Percentiles rank a stretch among this genome's conserved stretches.
Conservation (phyloP, 805 yeast species). For the Komagataella pastoris region DNA sequence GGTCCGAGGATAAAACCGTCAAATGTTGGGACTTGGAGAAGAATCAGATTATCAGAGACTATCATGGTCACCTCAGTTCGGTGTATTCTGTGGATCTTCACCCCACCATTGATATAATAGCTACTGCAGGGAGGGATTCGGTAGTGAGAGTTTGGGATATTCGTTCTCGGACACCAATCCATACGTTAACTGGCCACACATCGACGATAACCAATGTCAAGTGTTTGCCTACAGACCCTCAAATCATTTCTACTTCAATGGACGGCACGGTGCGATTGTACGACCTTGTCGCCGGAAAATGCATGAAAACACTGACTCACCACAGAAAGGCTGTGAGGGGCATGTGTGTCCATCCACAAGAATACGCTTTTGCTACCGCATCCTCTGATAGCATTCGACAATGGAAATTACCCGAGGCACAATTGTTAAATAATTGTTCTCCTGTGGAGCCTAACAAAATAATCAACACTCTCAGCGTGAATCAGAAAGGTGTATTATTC, state of each 20-base stretch:
- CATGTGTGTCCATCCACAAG: conserved; percentile 53
- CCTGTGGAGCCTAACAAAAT: conserved; percentile 22
- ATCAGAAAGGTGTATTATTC: conserved; percentile 46
- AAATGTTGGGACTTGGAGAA: conserved; percentile 94
- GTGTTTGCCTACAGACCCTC: conserved; percentile 70
- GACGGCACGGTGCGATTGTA: conserved; percentile 82
- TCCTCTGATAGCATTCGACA: conserved; percentile 74
- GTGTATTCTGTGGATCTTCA: conserved; percentile 76
- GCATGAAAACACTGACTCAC: conserved; percentile 63
- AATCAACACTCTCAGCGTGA: conserved; percentile 58
- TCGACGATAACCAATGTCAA: conserved; percentile 58
- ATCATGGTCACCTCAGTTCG: conserved; percentile 90
- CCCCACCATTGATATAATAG: conserved; percentile 73
- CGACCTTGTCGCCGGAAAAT: conserved; percentile 76
- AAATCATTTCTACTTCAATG: conserved; percentile 68
- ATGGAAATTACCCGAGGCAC: conserved; percentile 75
- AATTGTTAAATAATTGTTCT: conserved; percentile 43
- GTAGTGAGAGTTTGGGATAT: conserved; percentile 91
- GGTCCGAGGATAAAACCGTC: conserved; percentile 86
- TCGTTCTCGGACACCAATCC: conserved; percentile 60
- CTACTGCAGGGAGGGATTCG: conserved; percentile 83
- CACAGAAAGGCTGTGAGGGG: conserved; percentile 76
- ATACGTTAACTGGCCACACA: conserved; percentile 73
- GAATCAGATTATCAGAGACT: conserved; percentile 69
- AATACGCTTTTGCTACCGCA: conserved; percentile 65